phyloP scores from a whole-genome alignment of 2,329 filamentous ascomycete species.

The Byssothecium circinans region DNA sequence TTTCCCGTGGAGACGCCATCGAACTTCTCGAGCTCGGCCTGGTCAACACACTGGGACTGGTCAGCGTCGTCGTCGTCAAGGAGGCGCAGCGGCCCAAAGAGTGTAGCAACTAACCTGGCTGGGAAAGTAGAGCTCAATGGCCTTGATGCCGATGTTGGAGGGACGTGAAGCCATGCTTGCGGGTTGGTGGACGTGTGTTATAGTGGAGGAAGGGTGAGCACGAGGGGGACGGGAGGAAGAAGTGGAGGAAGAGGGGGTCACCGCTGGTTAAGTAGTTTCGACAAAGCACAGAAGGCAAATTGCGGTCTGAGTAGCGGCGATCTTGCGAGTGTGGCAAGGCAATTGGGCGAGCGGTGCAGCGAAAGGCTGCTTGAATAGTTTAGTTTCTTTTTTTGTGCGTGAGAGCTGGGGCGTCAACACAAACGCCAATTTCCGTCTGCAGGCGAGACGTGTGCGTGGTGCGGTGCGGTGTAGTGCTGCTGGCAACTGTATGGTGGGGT shows the following conservation, averaged over 20 bases:
- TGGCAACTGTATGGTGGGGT: not conserved
- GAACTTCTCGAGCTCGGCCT: slow-evolving; percentile 57
- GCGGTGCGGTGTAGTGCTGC: slow-evolving; percentile 1
- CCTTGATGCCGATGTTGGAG: slow-evolving; percentile 57
- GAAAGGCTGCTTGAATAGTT: slow-evolving; percentile 13
- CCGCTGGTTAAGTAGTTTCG: slow-evolving; percentile 40
- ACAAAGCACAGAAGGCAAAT: slow-evolving; percentile 33
- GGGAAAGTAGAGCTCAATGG: slow-evolving; percentile 58
- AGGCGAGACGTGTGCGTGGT: not conserved
- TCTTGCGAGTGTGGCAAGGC: slow-evolving; percentile 28
- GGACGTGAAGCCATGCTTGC: slow-evolving; percentile 50
- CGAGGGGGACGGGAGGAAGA: slow-evolving; percentile 12
- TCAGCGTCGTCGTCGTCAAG: slow-evolving; percentile 15
- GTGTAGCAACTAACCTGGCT: slow-evolving; percentile 48
- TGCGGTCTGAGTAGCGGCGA: slow-evolving; percentile 27
- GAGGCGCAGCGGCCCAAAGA: not conserved
- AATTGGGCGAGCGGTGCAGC: slow-evolving; percentile 6
- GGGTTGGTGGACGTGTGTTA: slow-evolving; percentile 34
- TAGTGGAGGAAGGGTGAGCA: not conserved
- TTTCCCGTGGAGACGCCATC: slow-evolving; percentile 56
- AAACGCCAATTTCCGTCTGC: slow-evolving; percentile 21
- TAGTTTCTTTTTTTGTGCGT: slow-evolving; percentile 30
- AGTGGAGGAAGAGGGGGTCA: slow-evolving; percentile 28
- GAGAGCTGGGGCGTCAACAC: slow-evolving; percentile 28
- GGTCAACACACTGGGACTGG: slow-evolving; percentile 53